A percentile compares a stretch with the other conserved stretches of the same genome.
Evolutionary conservation across 2,329 filamentous ascomycete species (phyloP).

Genomic region (Trichoderma breve): DNA sequence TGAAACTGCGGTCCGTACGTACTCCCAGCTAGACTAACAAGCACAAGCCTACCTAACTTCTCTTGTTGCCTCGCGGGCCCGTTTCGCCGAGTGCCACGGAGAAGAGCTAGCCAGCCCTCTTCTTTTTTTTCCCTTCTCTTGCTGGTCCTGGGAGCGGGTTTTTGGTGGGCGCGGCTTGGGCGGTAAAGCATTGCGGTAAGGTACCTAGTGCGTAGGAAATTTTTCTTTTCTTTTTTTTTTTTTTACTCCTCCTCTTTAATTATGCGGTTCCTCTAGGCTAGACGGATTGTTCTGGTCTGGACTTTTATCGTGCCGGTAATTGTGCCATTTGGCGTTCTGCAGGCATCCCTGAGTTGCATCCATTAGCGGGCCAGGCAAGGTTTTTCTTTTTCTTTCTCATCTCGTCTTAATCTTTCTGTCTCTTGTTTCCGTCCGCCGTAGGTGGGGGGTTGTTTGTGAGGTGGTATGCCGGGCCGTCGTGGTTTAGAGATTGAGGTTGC

Average conservation of each 20-base stretch:
- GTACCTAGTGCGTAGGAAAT: neutral
- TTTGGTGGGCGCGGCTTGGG: constrained; percentile 4
- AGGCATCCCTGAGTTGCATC: neutral
- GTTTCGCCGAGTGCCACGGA: neutral
- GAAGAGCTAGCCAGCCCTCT: neutral
- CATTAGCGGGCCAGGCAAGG: neutral
- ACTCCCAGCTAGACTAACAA: neutral
- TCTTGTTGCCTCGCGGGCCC: neutral
- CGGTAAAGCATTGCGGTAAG: constrained; percentile 3
- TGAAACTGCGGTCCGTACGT: neutral
- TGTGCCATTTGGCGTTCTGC: neutral
- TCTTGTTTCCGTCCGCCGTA: neutral
- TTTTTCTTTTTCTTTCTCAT: neutral
- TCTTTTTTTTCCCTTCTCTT: neutral
- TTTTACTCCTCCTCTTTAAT: neutral
- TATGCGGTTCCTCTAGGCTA: neutral
- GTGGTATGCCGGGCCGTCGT: neutral
- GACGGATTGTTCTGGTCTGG: neutral
- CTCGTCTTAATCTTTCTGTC: neutral
- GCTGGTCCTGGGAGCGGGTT: neutral
- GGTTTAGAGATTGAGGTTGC: neutral
- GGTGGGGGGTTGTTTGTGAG: neutral
- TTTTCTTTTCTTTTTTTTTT: neutral
- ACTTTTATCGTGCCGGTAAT: neutral
- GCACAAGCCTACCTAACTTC: neutral